Percentiles rank a stretch among this genome's conserved stretches.
phyloP scores from a whole-genome alignment of 306 rosid species.

The Cucumis melo region DNA sequence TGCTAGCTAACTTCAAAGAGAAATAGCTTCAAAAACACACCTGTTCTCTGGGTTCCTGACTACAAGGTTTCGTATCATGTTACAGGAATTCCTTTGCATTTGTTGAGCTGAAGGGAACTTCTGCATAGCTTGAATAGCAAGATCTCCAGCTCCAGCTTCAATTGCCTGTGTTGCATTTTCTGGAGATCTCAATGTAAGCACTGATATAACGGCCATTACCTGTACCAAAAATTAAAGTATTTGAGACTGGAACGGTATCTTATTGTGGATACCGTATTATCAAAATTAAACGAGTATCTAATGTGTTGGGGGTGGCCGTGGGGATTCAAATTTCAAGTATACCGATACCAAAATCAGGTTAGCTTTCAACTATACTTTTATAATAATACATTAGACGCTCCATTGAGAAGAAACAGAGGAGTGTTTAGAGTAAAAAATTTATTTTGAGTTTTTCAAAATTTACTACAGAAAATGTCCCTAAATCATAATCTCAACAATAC shows the following conservation, averaged over 20 bases:
- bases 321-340: neutral
- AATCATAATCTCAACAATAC: neutral
- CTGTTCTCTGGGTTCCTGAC: constrained; percentile 80
- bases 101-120: constrained; percentile 64
- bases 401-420: neutral
- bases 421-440: neutral
- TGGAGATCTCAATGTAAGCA: constrained; percentile 72
- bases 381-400: neutral
- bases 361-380: neutral
- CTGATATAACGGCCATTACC: constrained; percentile 59
- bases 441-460: neutral
- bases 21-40: constrained; percentile 16
- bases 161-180: constrained; percentile 77
- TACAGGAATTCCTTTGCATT: constrained; percentile 76
- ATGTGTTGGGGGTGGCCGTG: neutral
- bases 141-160: constrained; percentile 95
- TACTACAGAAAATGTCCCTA: neutral
- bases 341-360: neutral
- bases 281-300: neutral
- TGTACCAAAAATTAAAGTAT: constrained; percentile 13
- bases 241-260: neutral
- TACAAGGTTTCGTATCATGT: constrained; percentile 83
- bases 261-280: neutral
- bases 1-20: neutral
- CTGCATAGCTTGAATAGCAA: constrained; percentile 81